Percentiles rank a stretch among this genome's conserved stretches.
Conservation (phyloP, 202 grass and related monocot genomes). For the Eragrostis tef region DNA sequence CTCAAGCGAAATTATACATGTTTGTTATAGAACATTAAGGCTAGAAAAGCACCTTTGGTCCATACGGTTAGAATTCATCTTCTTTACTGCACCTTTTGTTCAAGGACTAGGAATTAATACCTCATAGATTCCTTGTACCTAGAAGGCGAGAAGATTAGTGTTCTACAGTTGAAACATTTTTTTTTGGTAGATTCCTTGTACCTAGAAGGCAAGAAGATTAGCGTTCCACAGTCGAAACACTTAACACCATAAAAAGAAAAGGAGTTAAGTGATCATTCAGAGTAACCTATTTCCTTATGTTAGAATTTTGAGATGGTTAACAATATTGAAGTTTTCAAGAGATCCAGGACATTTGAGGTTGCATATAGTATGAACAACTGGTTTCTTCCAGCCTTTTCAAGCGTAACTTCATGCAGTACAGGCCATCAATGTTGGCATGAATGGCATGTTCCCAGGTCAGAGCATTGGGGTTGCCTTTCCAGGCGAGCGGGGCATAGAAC, state of each 20-base stretch:
- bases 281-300: background rate
- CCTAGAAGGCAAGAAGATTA: background rate
- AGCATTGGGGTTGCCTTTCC: background rate
- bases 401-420: background rate
- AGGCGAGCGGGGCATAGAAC: slow-evolving; percentile 26
- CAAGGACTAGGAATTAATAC: background rate
- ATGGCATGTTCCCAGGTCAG: background rate
- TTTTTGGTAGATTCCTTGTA: background rate
- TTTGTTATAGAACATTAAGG: background rate
- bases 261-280: slow-evolving; percentile 7
- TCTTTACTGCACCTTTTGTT: background rate
- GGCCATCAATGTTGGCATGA: background rate
- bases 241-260: background rate
- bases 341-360: background rate
- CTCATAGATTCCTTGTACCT: background rate
- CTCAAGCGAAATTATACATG: slow-evolving; percentile 6
- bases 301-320: background rate
- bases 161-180: slow-evolving; percentile 5
- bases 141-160: background rate
- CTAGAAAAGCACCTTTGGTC: slow-evolving; percentile 7
- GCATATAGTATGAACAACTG: background rate
- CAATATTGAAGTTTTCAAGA: background rate
- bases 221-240: background rate
- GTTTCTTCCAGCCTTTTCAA: background rate
- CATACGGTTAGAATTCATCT: slow-evolving; percentile 3